Conservation (phyloP, 768 basidiomycete genomes). For the Suillus occidentalis region DNA sequence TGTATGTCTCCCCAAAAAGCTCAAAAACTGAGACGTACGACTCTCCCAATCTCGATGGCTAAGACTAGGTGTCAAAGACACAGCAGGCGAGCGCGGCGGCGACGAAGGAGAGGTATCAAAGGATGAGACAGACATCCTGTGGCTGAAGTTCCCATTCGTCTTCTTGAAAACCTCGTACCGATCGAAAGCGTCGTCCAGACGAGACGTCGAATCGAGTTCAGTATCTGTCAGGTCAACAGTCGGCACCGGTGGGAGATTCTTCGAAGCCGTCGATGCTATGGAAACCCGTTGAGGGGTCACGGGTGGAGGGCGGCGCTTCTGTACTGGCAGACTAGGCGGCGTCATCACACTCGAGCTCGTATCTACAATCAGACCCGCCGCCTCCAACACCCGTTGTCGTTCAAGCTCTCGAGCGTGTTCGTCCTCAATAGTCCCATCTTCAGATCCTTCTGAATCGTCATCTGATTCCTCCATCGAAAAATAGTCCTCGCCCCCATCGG, state of each 20-base stretch:
- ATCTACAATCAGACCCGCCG: conserved; percentile 82
- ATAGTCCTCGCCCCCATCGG: conserved; percentile 35
- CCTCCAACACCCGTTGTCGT: conserved; percentile 79
- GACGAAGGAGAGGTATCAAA: conserved; percentile 43
- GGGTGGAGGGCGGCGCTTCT: conserved; percentile 28
- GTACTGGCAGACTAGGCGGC: conserved; percentile 38
- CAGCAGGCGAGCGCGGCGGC: conserved; percentile 42
- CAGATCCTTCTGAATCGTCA: conserved; percentile 27
- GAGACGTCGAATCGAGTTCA: conserved; percentile 38
- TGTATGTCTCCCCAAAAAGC: conserved; percentile 56
- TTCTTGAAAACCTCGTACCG: conserved; percentile 84
- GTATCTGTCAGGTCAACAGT: conserved; percentile 25
- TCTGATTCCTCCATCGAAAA: conserved; percentile 32
- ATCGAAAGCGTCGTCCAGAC: conserved; percentile 83
- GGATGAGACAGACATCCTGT: conserved; percentile 66
- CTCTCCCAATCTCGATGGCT: conserved; percentile 34
- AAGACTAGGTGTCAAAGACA: conserved; percentile 30
- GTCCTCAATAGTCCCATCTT: conserved; percentile 43
- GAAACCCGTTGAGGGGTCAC: conserved; percentile 20
- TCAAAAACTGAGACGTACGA: conserved; percentile 50
- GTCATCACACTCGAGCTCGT: conserved; percentile 39
- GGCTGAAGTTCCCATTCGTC: conserved; percentile 40
- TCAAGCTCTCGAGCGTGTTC: conserved; percentile 68
- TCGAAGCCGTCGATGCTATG: conserved; percentile 26
- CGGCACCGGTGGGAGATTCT: conserved; percentile 59